A percentile compares a stretch with the other conserved stretches of the same genome.
phyloP scores from a whole-genome alignment of 2,329 filamentous ascomycete species.

The Monosporascus sp. region DNA sequence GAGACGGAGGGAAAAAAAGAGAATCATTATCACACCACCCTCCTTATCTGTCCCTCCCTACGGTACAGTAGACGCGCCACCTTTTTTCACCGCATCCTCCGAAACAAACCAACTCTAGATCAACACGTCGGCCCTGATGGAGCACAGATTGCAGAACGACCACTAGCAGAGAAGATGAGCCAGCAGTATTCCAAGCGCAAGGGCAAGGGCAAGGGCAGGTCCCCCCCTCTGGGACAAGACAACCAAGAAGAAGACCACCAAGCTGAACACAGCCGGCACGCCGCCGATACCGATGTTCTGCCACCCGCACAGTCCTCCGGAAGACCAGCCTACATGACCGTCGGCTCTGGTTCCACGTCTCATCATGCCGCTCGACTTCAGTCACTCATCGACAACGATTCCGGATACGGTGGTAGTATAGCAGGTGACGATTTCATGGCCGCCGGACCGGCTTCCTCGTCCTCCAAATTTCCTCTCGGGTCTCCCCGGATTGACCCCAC shows the following conservation, averaged over 20 bases:
- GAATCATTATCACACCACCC: not conserved
- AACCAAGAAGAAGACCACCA: constrained; percentile 17
- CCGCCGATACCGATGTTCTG: constrained; percentile 13
- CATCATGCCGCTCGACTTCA: constrained; percentile 77
- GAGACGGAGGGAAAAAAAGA: not conserved
- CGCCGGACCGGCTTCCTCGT: constrained; percentile 9
- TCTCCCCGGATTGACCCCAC: constrained; percentile 38
- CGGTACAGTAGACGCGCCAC: not conserved
- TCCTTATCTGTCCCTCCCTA: not conserved
- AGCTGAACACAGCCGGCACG: constrained; percentile 14
- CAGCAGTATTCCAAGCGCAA: constrained; percentile 47
- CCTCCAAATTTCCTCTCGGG: constrained; percentile 24
- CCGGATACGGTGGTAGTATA: constrained; percentile 83
- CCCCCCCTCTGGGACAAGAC: too few species aligned
- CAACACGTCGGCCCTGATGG: not conserved
- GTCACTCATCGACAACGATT: constrained; percentile 78
- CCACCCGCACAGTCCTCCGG: constrained; percentile 23
- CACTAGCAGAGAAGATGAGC: constrained; percentile 45
- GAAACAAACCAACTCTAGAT: not conserved
- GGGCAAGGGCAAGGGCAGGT: constrained; percentile 44
- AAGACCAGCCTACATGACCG: constrained; percentile 74
- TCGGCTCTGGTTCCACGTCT: constrained; percentile 76
- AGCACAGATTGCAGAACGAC: not conserved
- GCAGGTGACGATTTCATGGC: constrained; percentile 51
- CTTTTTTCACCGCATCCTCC: too few species aligned